Conservation (phyloP, 495 filamentous ascomycete genomes). For the Neohortaea acidophila region DNA sequence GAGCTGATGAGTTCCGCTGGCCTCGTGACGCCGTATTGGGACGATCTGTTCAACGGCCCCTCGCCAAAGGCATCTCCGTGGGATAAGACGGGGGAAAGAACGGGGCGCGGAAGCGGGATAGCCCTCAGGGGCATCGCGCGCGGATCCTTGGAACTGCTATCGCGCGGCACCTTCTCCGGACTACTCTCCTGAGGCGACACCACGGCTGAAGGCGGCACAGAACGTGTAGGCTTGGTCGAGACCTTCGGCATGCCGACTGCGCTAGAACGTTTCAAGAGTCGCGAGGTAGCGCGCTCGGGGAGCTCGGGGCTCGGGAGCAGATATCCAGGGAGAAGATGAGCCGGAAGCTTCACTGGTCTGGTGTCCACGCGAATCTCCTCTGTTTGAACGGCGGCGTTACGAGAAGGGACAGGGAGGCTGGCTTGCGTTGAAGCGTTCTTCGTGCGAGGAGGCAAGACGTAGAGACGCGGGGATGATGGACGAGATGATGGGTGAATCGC, state of each 20-base stretch:
- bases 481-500: conserved; percentile 49
- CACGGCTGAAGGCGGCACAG: conserved; percentile 3
- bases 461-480: conserved; percentile 46
- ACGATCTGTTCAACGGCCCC: conserved; percentile 13
- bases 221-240: conserved; percentile 3
- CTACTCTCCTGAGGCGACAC: conserved; percentile 10
- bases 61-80: not conserved
- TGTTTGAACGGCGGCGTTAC: conserved; percentile 59
- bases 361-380: conserved; percentile 71
- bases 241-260: conserved; percentile 10
- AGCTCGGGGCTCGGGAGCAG: conserved; percentile 37
- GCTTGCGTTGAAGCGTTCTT: conserved; percentile 46
- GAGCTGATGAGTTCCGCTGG: conserved; percentile 5
- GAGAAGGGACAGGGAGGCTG: conserved; percentile 26
- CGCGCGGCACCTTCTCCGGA: conserved; percentile 6
- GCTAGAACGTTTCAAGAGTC: conserved; percentile 22
- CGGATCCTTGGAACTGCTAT: conserved; percentile 3
- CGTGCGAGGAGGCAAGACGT: conserved; percentile 48
- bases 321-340: conserved; percentile 52
- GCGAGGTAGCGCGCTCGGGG: not conserved
- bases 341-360: conserved; percentile 55
- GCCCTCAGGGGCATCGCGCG: conserved; percentile 12
- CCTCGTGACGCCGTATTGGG: conserved; percentile 15
- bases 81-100: conserved; percentile 3
- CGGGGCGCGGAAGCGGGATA: conserved; percentile 13